Base-by-base conservation (phyloP, 208 protist species). In the Crithidia mellificae region DNA sequence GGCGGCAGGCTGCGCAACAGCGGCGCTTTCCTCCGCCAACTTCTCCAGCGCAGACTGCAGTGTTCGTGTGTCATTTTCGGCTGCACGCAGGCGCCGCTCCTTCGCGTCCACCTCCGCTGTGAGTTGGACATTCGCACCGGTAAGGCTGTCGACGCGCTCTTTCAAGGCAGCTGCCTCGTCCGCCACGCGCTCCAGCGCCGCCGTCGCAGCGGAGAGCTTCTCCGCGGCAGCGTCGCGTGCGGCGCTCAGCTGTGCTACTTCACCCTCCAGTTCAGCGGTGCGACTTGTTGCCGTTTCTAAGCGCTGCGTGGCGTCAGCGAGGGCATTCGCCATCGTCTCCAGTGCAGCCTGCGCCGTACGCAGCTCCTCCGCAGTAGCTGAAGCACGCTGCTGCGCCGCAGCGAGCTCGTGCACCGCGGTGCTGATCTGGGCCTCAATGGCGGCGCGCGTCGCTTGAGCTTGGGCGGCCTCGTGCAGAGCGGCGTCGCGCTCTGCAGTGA, bases 321-420 rank as follows among this genome's bases (percentile, higher is more conserved):
- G 8, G 30, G 12, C 38, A 20, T 29, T 44, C 30, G n/a, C 43
- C 41, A 47, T 20, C 49, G 2, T 5, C 3, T 59, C 55, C 38
- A 71, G 12, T 51, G 52, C 52, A 15, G 46, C 44, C 19, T 56
- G 11, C 50, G 54, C 46, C 5, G 49, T 41, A 22, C 56, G 43
- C 41, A 38, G n/a, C 20, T 70, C 52, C n/a, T 70, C 34, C n/a
- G n/a, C n/a, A n/a, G n/a, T n/a, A n/a, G n/a, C n/a, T n/a, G n/a
- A n/a, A n/a, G n/a, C n/a, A n/a, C n/a, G n/a, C n/a, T n/a, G n/a
- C 30, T 68, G 53, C 34, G 61, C 51, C 7, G 24, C 41, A n/a
- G 34, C 39, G 17, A n/a, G 56, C 41, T 63, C 56, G 15, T 6
- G 15, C 43, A 20, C 43, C 43, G n/a, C 43, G 6, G 43, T 6